Evolutionary conservation across 1,284 basidiomycete genomes (phyloP), one percentile per base, ranked within the genome.

Genomic region (Ustilago curta): DNA sequence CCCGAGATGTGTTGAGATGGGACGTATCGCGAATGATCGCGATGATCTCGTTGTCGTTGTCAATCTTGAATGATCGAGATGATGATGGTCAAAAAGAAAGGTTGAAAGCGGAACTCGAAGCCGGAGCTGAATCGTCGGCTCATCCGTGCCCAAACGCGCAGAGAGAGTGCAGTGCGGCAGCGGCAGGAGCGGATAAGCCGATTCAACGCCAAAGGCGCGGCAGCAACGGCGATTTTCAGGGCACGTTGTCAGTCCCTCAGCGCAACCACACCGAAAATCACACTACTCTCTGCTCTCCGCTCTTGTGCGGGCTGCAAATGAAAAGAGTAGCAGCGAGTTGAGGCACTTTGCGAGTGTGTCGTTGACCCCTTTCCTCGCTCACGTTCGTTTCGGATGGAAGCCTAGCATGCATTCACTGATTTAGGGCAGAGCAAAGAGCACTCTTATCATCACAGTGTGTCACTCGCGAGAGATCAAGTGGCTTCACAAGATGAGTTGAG

Each of bases 1-100:
- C 74, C 74, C 74, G 74, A 69, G 72, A 75, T 70, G 67, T n/a
- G 59, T 27, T 32, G 71, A 66, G 71, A 68, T 63, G 65, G 65
- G 61, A 61, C 57, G 65, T 39, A 50, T 70, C 68, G 68, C 68
- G 68, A 65, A 65, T 50, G 51, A 65, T 65, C 68, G 68, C 68
- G 68, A 70, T 45, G 68, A 70, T 70, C 62, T 70, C 62, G 62
- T 53, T 56, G 58, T 44, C 31, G 47, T 48, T 49, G 37, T 60
- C 61, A 64, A 52, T 65, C 61, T 60, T 60, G 21, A 53, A 25
- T 32, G 51, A 54, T 35, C 42, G 29, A 40, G 53, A 52, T 47
- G 59, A 55, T 65, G 59, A 39, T 59, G 50, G 59, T 42, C 32
- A 52, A 45, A 18, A 60, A 44, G 49, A 23, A 21, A 40, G 35